These are phyloP conservation scores for Phaeophleospora eucalypticola DNA, from an alignment of 2,329 filamentous ascomycete species.

Conservation along the genomic window DNA sequence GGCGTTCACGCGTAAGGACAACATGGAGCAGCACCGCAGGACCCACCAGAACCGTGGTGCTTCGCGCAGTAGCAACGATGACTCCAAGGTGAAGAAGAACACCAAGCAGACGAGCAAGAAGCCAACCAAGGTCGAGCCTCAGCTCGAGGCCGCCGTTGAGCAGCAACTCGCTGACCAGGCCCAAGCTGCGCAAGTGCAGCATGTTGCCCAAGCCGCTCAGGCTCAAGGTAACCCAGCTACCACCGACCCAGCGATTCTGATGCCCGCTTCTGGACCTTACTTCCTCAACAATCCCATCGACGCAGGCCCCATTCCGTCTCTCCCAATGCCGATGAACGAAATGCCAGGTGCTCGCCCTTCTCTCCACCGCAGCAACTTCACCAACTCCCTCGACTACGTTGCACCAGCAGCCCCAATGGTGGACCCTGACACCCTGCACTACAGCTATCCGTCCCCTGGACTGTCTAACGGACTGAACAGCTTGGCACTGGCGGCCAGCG, in stretches of 20 bases:
- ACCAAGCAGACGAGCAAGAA: slow-evolving; percentile 35
- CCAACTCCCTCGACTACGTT: slow-evolving; percentile 33
- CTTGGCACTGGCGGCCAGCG: slow-evolving; percentile 35
- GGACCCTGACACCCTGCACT: slow-evolving; percentile 33
- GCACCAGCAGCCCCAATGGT: slow-evolving; percentile 28
- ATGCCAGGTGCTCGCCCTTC: slow-evolving; percentile 26
- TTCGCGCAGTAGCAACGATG: slow-evolving; percentile 38
- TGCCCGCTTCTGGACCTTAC: slow-evolving; percentile 31
- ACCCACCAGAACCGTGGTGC: slow-evolving; percentile 60
- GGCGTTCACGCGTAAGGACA: slow-evolving; percentile 77
- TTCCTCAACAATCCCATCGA: slow-evolving; percentile 30
- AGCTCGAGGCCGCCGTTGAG: slow-evolving; percentile 33
- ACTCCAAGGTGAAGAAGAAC: slow-evolving; percentile 43
- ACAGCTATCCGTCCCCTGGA: slow-evolving; percentile 36
- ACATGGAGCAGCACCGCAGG: slow-evolving; percentile 81
- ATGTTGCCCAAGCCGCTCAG: slow-evolving; percentile 16
- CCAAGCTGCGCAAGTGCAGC: slow-evolving; percentile 18
- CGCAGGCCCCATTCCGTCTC: slow-evolving; percentile 31
- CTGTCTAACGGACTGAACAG: slow-evolving; percentile 37
- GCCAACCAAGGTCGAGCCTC: slow-evolving; percentile 26
- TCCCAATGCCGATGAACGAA: slow-evolving; percentile 34
- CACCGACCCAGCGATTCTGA: slow-evolving; percentile 26
- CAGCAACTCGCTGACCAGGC: slow-evolving; percentile 32
- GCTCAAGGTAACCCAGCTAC: slow-evolving; percentile 5
- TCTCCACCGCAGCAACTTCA: slow-evolving; percentile 31